These are phyloP conservation scores for Apiospora koreana DNA, from an alignment of 2,329 filamentous ascomycete genomes.

Conservation along the genomic window DNA sequence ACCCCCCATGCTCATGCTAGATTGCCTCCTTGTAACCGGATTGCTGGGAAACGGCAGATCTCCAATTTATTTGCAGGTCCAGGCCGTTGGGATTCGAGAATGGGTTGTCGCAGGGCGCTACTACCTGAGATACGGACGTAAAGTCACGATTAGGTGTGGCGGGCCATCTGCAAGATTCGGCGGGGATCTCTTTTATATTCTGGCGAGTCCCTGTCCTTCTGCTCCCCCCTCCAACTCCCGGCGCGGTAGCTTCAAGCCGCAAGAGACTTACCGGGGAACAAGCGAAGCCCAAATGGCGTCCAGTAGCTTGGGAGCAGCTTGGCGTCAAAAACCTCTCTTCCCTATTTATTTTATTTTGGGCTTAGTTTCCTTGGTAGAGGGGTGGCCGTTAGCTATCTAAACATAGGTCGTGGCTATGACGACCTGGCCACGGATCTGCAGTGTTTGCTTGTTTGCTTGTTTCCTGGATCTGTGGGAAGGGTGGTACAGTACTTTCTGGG, in stretches of 20 bases:
- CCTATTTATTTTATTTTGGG: not conserved
- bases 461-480: not conserved
- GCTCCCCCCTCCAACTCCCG: not conserved
- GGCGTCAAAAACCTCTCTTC: not conserved
- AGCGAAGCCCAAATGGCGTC: conserved; percentile 10
- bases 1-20: conserved; percentile 21
- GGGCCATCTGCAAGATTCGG: conserved; percentile 23
- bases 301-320: not conserved
- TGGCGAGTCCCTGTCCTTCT: conserved; percentile 5
- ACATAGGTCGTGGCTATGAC: not conserved
- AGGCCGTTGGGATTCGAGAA: conserved; percentile 15
- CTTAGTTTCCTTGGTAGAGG: not conserved
- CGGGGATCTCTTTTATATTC: conserved; percentile 33
- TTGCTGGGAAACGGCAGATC: conserved; percentile 22
- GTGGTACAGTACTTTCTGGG: not conserved
- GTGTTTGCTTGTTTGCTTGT: conserved; percentile 5
- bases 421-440: not conserved
- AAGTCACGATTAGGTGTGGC: conserved; percentile 25
- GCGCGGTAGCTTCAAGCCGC: conserved; percentile 11
- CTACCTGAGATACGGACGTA: conserved; percentile 27
- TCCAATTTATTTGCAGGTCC: conserved; percentile 23
- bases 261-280: conserved; percentile 6
- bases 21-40: conserved; percentile 25
- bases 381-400: not conserved
- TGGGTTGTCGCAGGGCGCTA: conserved; percentile 14